Conservation (phyloP, 352 stramenopile species). For the Bremia lactucae region DNA sequence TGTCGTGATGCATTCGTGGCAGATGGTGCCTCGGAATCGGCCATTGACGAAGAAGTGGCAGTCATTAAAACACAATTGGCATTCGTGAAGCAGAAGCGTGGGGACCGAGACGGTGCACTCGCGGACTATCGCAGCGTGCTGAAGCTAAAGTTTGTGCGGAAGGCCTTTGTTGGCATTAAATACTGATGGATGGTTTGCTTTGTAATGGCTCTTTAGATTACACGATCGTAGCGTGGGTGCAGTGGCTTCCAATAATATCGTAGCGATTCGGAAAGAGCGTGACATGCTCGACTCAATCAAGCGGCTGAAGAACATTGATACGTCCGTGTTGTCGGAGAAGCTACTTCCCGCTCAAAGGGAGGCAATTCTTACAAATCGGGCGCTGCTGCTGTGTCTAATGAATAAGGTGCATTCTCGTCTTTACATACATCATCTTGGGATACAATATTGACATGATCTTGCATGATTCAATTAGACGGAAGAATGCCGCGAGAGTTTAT, state of each 20-base stretch:
- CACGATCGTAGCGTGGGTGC: slow-evolving; percentile 49
- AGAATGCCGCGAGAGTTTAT: slow-evolving; percentile 47
- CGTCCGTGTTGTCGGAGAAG: slow-evolving; percentile 45
- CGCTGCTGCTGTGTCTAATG: slow-evolving; percentile 59
- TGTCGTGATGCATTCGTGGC: slow-evolving; percentile 48
- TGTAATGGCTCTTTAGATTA: slow-evolving; percentile 21
- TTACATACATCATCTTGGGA: neutral
- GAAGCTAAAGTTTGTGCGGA: slow-evolving; percentile 45
- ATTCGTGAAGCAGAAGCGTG: slow-evolving; percentile 73
- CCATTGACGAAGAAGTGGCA: slow-evolving; percentile 64
- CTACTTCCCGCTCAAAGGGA: slow-evolving; percentile 50
- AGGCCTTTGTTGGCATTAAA: neutral
- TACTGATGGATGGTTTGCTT: neutral
- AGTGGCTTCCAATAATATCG: slow-evolving; percentile 75
- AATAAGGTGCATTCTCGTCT: slow-evolving; percentile 40
- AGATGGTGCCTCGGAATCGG: slow-evolving; percentile 39
- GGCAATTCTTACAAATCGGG: slow-evolving; percentile 62
- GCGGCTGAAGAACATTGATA: slow-evolving; percentile 59
- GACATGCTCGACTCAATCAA: slow-evolving; percentile 81
- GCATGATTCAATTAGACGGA: slow-evolving; percentile 30
- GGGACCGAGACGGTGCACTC: slow-evolving; percentile 53
- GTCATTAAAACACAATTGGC: slow-evolving; percentile 62
- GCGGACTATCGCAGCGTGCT: slow-evolving; percentile 68
- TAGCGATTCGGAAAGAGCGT: slow-evolving; percentile 63
- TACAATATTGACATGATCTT: slow-evolving; percentile 1